These are phyloP conservation scores for Prunus yedoensis DNA, from an alignment of 331 rosid species.

Conservation along the genomic window DNA sequence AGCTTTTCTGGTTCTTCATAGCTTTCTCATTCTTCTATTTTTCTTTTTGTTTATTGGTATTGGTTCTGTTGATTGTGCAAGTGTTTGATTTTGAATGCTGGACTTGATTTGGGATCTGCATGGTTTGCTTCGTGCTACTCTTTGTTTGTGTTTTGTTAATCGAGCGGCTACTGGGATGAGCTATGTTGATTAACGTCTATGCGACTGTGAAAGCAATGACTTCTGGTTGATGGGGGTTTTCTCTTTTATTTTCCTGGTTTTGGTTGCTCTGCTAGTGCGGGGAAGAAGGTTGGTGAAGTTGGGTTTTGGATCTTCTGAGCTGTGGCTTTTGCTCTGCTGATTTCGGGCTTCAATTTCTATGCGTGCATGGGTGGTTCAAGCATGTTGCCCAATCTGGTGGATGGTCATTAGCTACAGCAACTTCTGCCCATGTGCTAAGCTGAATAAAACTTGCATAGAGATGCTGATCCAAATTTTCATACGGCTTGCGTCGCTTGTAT, in stretches of 20 bases:
- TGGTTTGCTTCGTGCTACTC: slow-evolving; percentile 24
- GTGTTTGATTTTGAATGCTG: slow-evolving; percentile 35
- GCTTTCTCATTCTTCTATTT: slow-evolving; percentile 13
- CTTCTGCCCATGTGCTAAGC: slow-evolving; percentile 4
- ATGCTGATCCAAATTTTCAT: slow-evolving; percentile 10
- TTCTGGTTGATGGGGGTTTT: slow-evolving; percentile 15
- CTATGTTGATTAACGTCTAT: slow-evolving; percentile 14
- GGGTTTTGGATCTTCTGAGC: slow-evolving; percentile 20
- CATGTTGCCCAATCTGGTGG: slow-evolving; percentile 23
- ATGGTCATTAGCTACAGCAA: slow-evolving; percentile 1
- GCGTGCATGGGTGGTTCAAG: slow-evolving; percentile 30
- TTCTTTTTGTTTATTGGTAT: slow-evolving; percentile 22
- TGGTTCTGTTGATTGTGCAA: slow-evolving; percentile 22
- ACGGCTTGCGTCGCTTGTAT: neutral
- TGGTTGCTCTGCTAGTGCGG: slow-evolving; percentile 1
- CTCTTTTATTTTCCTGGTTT: neutral
- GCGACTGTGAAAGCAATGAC: slow-evolving; percentile 23
- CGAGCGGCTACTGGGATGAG: slow-evolving; percentile 15
- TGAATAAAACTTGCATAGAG: slow-evolving; percentile 7
- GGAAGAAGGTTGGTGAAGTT: slow-evolving; percentile 23
- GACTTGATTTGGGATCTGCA: slow-evolving; percentile 41
- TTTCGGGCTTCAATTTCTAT: neutral
- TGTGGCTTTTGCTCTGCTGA: slow-evolving; percentile 10
- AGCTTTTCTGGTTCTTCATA: slow-evolving; percentile 25
- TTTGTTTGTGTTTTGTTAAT: slow-evolving; percentile 17